Percentiles rank a stretch among this genome's conserved stretches.
These are phyloP conservation scores for Craspedostauros australis DNA, from an alignment of 108 stramenopile species.

Conservation along the genomic window DNA sequence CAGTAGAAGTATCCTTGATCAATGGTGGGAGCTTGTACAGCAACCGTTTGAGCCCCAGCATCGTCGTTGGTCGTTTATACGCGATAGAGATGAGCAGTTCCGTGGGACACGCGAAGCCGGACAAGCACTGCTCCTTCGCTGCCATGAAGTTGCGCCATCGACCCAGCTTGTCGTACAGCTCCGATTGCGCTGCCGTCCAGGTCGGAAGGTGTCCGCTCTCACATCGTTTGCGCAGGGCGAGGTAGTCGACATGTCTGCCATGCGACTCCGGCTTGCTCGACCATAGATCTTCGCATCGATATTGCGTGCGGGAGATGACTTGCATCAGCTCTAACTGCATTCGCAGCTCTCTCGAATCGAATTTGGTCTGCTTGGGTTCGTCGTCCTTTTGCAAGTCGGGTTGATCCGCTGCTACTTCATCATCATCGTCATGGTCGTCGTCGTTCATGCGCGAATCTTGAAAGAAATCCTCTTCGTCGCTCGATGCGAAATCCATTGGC, in stretches of 20 bases:
- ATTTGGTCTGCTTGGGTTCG: slow-evolving; percentile 11
- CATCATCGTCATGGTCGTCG: slow-evolving; percentile 1
- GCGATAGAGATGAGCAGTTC: slow-evolving; percentile 58
- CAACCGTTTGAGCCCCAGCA: slow-evolving; percentile 5
- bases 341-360: slow-evolving; percentile 38
- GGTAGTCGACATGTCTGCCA: slow-evolving; percentile 28
- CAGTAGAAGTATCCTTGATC: background rate
- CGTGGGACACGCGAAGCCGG: slow-evolving; percentile 46
- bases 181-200: slow-evolving; percentile 47
- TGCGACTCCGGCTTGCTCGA: slow-evolving; percentile 29
- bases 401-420: slow-evolving; percentile 1
- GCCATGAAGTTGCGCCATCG: slow-evolving; percentile 53
- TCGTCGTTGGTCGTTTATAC: slow-evolving; percentile 31
- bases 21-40: slow-evolving; percentile 5
- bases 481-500: background rate
- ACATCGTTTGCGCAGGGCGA: slow-evolving; percentile 25
- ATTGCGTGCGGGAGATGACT: slow-evolving; percentile 55
- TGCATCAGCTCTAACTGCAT: slow-evolving; percentile 50
- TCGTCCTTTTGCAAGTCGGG: background rate
- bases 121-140: slow-evolving; percentile 15
- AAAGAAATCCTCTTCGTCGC: too few relatives aligned
- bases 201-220: slow-evolving; percentile 19
- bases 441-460: background rate
- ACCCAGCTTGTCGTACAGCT: slow-evolving; percentile 49
- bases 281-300: slow-evolving; percentile 61